phyloP scores from a whole-genome alignment of 306 rosid species.

The Gleditsia sinensis region DNA sequence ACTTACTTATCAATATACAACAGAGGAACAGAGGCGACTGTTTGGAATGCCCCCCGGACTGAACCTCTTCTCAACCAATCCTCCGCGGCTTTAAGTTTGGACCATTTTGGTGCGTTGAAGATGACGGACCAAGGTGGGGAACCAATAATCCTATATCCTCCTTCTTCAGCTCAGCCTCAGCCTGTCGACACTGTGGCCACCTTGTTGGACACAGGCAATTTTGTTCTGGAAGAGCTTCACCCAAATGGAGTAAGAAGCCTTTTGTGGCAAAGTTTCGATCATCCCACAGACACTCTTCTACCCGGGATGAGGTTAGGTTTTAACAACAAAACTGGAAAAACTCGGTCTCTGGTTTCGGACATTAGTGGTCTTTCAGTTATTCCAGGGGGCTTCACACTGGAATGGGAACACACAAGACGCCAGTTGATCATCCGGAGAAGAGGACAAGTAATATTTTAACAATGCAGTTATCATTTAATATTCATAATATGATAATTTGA shows the following conservation, averaged over 20 bases:
- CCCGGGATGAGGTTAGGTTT: constrained; percentile 34
- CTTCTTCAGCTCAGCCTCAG: background rate
- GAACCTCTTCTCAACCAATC: background rate
- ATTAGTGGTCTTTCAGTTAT: rapidly evolving
- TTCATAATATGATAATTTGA: too few relatives aligned
- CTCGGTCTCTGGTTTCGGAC: background rate
- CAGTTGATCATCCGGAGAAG: background rate
- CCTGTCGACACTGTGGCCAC: background rate
- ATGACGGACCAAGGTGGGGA: background rate
- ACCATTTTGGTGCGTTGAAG: constrained; percentile 22
- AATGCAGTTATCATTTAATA: too few relatives aligned
- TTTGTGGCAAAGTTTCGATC: constrained; percentile 23
- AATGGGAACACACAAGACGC: constrained; percentile 10
- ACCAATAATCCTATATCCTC: constrained; percentile 1
- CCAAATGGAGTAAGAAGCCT: background rate
- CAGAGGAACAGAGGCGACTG: rapidly evolving
- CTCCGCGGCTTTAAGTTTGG: background rate
- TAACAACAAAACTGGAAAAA: background rate
- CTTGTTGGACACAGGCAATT: constrained; percentile 2
- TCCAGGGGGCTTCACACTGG: constrained; percentile 2
- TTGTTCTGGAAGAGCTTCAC: background rate
- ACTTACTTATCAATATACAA: background rate
- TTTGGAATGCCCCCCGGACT: constrained; percentile 13
- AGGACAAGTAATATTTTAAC: background rate
- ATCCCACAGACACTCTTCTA: background rate